Evolutionary conservation across 768 basidiomycete genomes (phyloP).

Genomic region (Mycena floridula): DNA sequence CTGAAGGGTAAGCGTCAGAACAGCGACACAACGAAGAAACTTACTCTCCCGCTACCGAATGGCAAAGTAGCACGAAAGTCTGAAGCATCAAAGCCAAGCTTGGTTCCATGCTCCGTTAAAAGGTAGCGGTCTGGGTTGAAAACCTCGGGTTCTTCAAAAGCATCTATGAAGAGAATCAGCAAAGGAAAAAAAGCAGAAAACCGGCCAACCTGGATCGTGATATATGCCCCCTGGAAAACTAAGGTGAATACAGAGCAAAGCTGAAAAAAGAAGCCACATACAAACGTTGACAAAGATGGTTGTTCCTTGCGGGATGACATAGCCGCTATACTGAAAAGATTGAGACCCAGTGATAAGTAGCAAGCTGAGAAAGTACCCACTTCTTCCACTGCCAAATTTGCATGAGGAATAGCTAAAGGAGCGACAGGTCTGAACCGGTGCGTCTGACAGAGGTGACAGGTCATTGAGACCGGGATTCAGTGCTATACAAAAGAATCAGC

Average conservation of each 20-base stretch:
- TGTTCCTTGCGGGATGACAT: constrained; percentile 10
- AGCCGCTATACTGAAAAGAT: neutral
- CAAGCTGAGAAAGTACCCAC: neutral
- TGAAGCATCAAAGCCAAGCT: constrained; percentile 6
- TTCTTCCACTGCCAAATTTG: neutral
- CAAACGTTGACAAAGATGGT: constrained; percentile 14
- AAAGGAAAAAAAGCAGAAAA: neutral
- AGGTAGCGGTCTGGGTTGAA: constrained; percentile 15
- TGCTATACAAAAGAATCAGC: neutral
- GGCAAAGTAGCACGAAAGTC: constrained; percentile 9
- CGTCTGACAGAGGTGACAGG: constrained; percentile 3
- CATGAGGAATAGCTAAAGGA: constrained; percentile 15
- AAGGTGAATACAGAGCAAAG: neutral
- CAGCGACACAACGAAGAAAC: neutral
- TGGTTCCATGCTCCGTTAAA: constrained; percentile 10
- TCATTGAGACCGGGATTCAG: neutral
- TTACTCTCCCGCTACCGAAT: constrained; percentile 14
- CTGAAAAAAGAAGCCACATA: neutral
- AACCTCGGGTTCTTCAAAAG: constrained; percentile 10
- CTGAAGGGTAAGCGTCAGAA: neutral
- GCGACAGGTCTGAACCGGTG: constrained; percentile 15
- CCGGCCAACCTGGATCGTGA: constrained; percentile 8
- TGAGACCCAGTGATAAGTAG: neutral
- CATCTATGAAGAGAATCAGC: neutral
- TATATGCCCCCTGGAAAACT: constrained; percentile 9